Base-by-base conservation (phyloP, 192 early-diverging fungal genomes). In the Rhizophlyctis rosea region DNA sequence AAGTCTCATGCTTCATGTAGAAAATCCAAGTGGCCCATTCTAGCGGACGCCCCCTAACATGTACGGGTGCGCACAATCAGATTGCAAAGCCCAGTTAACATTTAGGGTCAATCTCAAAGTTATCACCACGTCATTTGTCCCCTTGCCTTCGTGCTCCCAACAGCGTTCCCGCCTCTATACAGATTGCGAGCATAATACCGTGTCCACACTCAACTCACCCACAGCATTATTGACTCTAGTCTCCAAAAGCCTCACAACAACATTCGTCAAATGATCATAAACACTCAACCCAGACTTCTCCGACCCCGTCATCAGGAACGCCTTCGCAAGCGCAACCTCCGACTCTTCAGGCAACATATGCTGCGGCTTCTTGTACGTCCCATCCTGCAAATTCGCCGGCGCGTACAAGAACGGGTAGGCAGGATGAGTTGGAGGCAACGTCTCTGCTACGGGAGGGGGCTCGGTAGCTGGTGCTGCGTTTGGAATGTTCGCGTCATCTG, bases 241-340 rank as follows among this genome's bases (percentile, higher is more conserved):
- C 52, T 82, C 80, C 64, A 82, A 60, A 47, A 77, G 67, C 18
- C 70, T 31, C 80, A 78, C 71, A 7, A 82, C 59, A 14, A 74
- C 67, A 25, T 57, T 44, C 24, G 77, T 82, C 23, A 82, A 44
- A 63, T 82, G 80, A 56, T 82, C 73, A 54, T 82, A 82, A 0
- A 82, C 28, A 53, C 64, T 76, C 64, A 77, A 57, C 28, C 69
- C 67, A 25, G 54, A 55, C 52, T 76, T 82, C 60, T 68, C 75
- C 21, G 70, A 65, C 56, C 67, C 68, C 14, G 61, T 67, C 55
- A 72, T 69, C 34, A 82, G 52, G 47, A 73, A 80, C 3, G 68
- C 61, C 50, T 76, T 81, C 1, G 80, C 80, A 3, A 80, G 61
- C 0, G 70, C 67, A 34, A 82, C 62, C 57, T 82, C 80, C 25